Conservation (phyloP, 306 rosid species). For the Geum urbanum region DNA sequence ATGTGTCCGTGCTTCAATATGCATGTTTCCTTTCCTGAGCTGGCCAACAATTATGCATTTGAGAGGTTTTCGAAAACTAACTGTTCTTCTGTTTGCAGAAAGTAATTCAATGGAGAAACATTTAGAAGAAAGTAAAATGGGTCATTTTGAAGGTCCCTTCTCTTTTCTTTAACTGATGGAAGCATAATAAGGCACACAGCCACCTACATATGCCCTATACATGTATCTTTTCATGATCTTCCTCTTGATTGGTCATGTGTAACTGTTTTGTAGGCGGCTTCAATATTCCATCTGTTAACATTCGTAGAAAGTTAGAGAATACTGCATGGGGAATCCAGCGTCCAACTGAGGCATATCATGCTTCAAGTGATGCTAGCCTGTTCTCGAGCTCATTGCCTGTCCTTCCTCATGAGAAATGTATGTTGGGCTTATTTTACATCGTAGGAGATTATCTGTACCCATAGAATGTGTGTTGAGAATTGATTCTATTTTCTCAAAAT, state of each 20-base stretch:
- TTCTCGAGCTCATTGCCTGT: slow-evolving; percentile 83
- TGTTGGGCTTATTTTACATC: slow-evolving; percentile 23
- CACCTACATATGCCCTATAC: neutral
- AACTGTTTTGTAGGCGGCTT: slow-evolving; percentile 43
- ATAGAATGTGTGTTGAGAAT: slow-evolving; percentile 18
- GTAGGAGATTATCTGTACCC: slow-evolving; percentile 1
- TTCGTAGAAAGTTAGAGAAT: slow-evolving; percentile 40
- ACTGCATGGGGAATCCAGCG: slow-evolving; percentile 57
- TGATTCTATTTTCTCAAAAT: slow-evolving; percentile 19
- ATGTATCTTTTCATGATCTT: slow-evolving; percentile 7
- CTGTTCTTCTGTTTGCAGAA: slow-evolving; percentile 28
- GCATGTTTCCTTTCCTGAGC: neutral
- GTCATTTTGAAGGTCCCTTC: slow-evolving; percentile 42
- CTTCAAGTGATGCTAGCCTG: slow-evolving; percentile 66
- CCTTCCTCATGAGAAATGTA: slow-evolving; percentile 76
- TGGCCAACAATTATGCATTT: neutral
- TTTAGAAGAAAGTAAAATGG: slow-evolving; percentile 36
- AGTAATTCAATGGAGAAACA: slow-evolving; percentile 52
- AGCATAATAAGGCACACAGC: slow-evolving; percentile 11
- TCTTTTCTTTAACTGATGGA: slow-evolving; percentile 23
- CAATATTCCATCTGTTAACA: slow-evolving; percentile 35
- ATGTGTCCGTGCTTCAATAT: neutral
- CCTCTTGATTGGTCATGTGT: slow-evolving; percentile 11
- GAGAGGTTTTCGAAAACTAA: slow-evolving; percentile 9
- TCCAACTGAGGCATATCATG: slow-evolving; percentile 39